Evolutionary conservation across 2,329 filamentous ascomycete genomes (phyloP), one percentile per base, ranked within the genome.

Genomic region (Aspergillus texensis): DNA sequence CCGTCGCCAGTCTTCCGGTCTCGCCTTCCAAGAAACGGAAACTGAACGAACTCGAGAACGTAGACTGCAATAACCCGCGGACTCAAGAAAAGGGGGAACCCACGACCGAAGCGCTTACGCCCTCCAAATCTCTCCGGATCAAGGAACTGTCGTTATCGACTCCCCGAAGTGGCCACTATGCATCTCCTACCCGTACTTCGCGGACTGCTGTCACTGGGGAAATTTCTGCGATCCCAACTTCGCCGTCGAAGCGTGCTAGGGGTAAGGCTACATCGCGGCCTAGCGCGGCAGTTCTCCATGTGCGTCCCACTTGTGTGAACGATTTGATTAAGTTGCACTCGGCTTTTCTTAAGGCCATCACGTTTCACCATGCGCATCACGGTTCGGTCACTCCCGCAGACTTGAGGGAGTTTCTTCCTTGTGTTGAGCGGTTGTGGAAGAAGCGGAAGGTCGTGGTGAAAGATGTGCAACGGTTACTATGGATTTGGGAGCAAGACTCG

Each of bases 281-380:
- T 9, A 62, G 62, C n/a, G 57, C 75, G 82, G 62, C 62, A 24
- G 64, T 65, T 12, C 48, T 60, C 4, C 54, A 48, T 30, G 53
- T 61, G 11, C 73, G 69, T 8, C 72, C 72, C 28, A 54, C 71
- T 14, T 75, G 70, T 45, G 72, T 79, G 28, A 64, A 70, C 43
- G 86, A 91, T 56, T 80, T 93, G 19, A 77, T 91, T 57, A 80
- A 85, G 62, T 81, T 94, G 30, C 87, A 93, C 74, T 81, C 82
- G 46, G 84, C 88, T 12, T 91, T 93, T 68, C 81, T 92, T 62
- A 88, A 89, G 71, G 88, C 90, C 0, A 80, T 92, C 28, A 85
- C 86, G 0, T 79, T 93, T 11, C 89, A 93, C 71, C 85, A 88
- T 64, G 89, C 89, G 1, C 90, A 94, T 77, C 87, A 90, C 74